Base-by-base conservation (phyloP, 371 early-diverging fungal species). In the Mucor piriformis region DNA sequence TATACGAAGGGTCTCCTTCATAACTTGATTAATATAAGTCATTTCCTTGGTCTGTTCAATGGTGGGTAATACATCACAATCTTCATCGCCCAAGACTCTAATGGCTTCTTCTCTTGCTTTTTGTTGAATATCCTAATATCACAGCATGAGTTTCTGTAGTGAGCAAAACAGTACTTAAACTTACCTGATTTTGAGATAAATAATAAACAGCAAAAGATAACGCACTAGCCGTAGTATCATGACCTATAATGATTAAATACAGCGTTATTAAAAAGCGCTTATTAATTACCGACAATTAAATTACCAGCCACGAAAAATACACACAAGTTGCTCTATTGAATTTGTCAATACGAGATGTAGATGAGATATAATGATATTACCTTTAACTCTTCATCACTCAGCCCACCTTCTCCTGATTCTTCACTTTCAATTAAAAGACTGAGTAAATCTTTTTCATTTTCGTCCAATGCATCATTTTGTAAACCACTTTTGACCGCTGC, bases 41-140 rank as follows among this genome's bases (percentile, higher is more conserved):
- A 87, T 62, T 20, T 72, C 48, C 11, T 60, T 57, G 25, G 77
- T 61, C 47, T 83, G 69, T 48, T 74, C 79, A 44, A 75, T 42
- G 15, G 77, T 74, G 5, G 80, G 82, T 3, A 69, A 51, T 3
- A 72, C 49, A 50, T 79, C 81, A 16, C 58, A 47, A 21, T 67
- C 62, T 1, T 57, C 67, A 32, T 77, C 69, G 10, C 84, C 86
- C 21, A 89, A 38, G 12, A 85, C 61, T 13, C 33, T 23, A 42
- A 81, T 59, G 5, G 83, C 81, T 50, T 84, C 83, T 38, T 77
- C 60, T 29, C 81, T 70, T 16, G 82, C 74, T 27, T 66, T 66
- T n/a, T 73, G 63, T 67, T 87, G 83, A 32, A 79, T 57, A 32
- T 77, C 62, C 76, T 75, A n/a, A 18, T 24, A 23, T 0, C 16